phyloP scores from a whole-genome alignment of 176 grass and related monocot genomes.

The Poa annua region DNA sequence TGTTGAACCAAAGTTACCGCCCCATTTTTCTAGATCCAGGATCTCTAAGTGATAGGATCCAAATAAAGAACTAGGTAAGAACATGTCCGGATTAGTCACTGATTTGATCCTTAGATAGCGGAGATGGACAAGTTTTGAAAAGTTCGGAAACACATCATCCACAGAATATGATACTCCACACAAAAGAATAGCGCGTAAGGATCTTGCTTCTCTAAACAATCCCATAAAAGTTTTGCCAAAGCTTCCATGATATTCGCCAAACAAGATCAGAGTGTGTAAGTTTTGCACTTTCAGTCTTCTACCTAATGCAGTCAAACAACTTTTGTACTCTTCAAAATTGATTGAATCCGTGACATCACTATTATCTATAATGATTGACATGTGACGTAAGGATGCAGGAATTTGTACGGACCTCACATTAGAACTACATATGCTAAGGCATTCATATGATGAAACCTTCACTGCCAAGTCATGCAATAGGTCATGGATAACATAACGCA shows the following conservation, averaged over 20 bases:
- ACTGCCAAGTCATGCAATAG: conserved; percentile 32
- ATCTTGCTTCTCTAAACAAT: not conserved
- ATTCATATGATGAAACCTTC: conserved; percentile 32
- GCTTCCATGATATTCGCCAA: conserved; percentile 20
- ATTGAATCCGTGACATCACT: not conserved
- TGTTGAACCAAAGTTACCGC: not conserved
- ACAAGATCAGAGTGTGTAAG: conserved; percentile 22
- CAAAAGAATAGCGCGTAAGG: not conserved
- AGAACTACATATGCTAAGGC: conserved; percentile 13
- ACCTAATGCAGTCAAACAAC: not conserved
- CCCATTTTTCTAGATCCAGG: not conserved
- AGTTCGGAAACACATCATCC: not conserved
- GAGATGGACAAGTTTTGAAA: conserved; percentile 24
- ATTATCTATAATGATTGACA: conserved; percentile 24
- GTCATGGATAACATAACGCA: conserved; percentile 32
- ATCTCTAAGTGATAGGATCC: conserved; percentile 4
- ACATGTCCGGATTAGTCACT: not conserved
- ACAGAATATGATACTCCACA: not conserved
- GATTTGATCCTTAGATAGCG: not conserved
- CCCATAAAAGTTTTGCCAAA: not conserved
- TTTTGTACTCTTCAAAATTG: not conserved
- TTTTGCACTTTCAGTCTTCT: conserved; percentile 21
- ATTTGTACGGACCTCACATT: not conserved
- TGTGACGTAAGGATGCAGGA: conserved; percentile 10
- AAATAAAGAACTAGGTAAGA: not conserved